Evolutionary conservation across 192 early-diverging fungal species (phyloP).

Genomic region (Pilobolus umbonatus): DNA sequence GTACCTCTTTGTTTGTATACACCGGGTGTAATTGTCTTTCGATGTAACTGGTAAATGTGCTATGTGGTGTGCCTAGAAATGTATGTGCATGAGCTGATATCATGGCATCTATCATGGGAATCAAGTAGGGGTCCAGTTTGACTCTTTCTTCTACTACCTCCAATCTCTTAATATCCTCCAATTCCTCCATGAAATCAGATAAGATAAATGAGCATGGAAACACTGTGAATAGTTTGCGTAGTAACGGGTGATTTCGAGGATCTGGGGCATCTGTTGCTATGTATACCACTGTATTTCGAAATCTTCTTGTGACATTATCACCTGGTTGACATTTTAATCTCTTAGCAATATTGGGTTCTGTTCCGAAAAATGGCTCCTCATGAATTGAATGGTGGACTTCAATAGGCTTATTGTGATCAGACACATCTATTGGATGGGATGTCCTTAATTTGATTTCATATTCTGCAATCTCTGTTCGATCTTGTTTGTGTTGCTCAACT

Average conservation of each 20-base stretch:
- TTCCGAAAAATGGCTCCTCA: not conserved
- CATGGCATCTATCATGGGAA: constrained; percentile 53
- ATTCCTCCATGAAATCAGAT: constrained; percentile 42
- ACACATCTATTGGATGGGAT: constrained; percentile 3
- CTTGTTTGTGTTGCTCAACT: constrained; percentile 25
- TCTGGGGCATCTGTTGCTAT: constrained; percentile 49
- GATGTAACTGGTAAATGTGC: constrained; percentile 42
- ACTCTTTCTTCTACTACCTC: constrained; percentile 40
- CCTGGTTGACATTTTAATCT: constrained; percentile 5
- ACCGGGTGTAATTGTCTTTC: constrained; percentile 36
- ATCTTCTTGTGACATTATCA: constrained; percentile 2
- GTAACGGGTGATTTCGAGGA: constrained; percentile 42
- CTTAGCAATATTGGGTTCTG: not conserved
- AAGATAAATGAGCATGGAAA: constrained; percentile 49
- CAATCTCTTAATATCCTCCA: constrained; percentile 28
- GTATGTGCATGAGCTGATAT: constrained; percentile 45
- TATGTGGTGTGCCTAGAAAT: constrained; percentile 48
- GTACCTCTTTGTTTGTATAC: constrained; percentile 15
- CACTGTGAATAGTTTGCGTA: constrained; percentile 39
- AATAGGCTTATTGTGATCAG: constrained; percentile 12
- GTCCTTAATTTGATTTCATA: constrained; percentile 33
- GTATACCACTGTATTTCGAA: constrained; percentile 39
- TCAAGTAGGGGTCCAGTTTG: constrained; percentile 38
- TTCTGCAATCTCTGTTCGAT: constrained; percentile 32
- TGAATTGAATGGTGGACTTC: constrained; percentile 18